phyloP scores from a whole-genome alignment of 2,329 filamentous ascomycete species.

The Alternaria alternata region DNA sequence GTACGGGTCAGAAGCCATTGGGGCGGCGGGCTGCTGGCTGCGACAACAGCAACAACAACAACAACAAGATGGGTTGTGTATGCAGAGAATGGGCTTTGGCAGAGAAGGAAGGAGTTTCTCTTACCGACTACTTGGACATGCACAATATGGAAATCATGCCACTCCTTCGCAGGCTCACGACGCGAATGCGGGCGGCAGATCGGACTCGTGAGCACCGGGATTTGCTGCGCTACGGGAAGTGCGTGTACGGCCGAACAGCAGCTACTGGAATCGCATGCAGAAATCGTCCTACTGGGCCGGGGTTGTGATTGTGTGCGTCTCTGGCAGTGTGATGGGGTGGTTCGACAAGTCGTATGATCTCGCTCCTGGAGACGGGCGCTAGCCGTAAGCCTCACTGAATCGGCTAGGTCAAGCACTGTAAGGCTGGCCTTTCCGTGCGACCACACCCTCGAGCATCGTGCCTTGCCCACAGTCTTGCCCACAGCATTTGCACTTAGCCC shows the following conservation, averaged over 20 bases:
- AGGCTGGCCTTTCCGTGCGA: neutral
- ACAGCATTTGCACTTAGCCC: neutral
- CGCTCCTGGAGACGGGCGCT: constrained; percentile 7
- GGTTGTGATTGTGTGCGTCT: constrained; percentile 11
- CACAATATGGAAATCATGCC: constrained; percentile 21
- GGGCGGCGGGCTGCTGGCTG: constrained; percentile 6
- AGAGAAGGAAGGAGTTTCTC: constrained; percentile 15
- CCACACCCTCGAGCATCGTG: neutral
- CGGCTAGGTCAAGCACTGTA: neutral
- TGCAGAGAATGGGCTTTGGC: constrained; percentile 1
- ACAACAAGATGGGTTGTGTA: constrained; percentile 8
- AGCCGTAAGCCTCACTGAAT: constrained; percentile 2
- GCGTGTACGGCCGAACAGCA: neutral
- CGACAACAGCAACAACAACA: constrained; percentile 2
- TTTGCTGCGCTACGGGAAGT: constrained; percentile 6
- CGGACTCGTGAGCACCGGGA: constrained; percentile 4
- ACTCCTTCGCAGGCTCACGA: constrained; percentile 12
- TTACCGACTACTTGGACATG: constrained; percentile 22
- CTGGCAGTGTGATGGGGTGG: constrained; percentile 15
- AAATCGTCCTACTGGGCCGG: constrained; percentile 12
- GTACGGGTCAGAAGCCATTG: constrained; percentile 39
- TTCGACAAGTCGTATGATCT: constrained; percentile 20
- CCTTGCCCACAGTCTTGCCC: neutral
- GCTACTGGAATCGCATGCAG: constrained; percentile 6
- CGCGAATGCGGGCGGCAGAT: constrained; percentile 11